These are phyloP conservation scores for Leccinum boreale DNA, from an alignment of 768 basidiomycete species.

Conservation along the genomic window DNA sequence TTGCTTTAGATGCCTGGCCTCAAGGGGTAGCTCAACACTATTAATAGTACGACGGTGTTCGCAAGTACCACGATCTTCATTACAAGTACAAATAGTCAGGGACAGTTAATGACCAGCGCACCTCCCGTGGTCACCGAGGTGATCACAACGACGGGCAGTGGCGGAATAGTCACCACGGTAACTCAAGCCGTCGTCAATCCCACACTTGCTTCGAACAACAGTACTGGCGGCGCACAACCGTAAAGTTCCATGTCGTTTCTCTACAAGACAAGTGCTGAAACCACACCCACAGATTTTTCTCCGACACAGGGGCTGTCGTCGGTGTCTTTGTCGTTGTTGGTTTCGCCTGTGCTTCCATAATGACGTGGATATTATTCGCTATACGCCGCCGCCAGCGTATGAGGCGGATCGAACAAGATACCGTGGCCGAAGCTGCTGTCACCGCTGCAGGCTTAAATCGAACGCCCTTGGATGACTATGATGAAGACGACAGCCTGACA, in stretches of 20 bases:
- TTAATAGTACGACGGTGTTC: conserved; percentile 48
- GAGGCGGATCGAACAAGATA: conserved; percentile 62
- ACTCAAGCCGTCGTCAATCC: conserved; percentile 70
- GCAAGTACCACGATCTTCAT: conserved; percentile 48
- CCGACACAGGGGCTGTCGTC: conserved; percentile 85
- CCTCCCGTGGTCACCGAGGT: conserved; percentile 58
- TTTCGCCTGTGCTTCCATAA: conserved; percentile 65
- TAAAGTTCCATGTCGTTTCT: conserved; percentile 29
- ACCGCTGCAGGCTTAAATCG: conserved; percentile 71
- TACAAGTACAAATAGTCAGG: conserved; percentile 57
- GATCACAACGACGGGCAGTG: conserved; percentile 49
- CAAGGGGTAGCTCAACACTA: conserved; percentile 10
- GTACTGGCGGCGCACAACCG: conserved; percentile 43
- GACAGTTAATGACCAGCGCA: conserved; percentile 45
- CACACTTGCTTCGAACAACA: conserved; percentile 55
- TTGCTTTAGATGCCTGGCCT: conserved; percentile 8
- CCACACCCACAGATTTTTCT: conserved; percentile 65
- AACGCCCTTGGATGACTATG: conserved; percentile 64
- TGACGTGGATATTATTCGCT: conserved; percentile 70
- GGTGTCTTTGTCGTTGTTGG: conserved; percentile 92
- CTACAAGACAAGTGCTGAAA: conserved; percentile 3
- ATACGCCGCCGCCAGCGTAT: conserved; percentile 62
- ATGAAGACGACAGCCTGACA: conserved; percentile 37
- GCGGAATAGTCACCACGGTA: conserved; percentile 54
- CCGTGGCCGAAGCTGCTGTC: conserved; percentile 66